Conservation (phyloP, 2,329 filamentous ascomycete species). For the Decorospora gaudefroyi region DNA sequence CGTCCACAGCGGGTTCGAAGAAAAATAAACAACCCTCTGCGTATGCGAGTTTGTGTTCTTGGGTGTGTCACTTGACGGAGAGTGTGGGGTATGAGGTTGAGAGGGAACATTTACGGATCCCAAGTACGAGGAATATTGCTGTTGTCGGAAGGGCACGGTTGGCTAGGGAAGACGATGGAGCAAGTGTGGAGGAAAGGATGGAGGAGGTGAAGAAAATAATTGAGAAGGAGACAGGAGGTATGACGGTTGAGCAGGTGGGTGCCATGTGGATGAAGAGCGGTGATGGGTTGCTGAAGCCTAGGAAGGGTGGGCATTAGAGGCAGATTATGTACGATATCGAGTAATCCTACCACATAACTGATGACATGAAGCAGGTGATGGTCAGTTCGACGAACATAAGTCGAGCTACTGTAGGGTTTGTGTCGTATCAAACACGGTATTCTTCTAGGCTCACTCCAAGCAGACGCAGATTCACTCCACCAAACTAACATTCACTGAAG, state of each 20-base stretch:
- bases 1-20: constrained; percentile 27
- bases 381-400: too few relatives aligned
- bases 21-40: constrained; percentile 62
- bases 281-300: constrained; percentile 52
- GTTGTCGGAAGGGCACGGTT: too few relatives aligned
- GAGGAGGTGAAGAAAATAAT: constrained; percentile 67
- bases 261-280: constrained; percentile 59
- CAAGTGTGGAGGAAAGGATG: constrained; percentile 61
- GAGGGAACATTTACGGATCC: constrained; percentile 85
- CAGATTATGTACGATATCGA: background rate
- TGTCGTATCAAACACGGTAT: too few relatives aligned
- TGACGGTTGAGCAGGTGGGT: constrained; percentile 52
- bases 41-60: constrained; percentile 82
- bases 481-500: constrained; percentile 29
- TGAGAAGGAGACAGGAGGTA: constrained; percentile 54
- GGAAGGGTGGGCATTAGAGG: constrained; percentile 50
- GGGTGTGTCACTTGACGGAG: constrained; percentile 70
- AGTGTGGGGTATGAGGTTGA: constrained; percentile 78
- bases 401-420: too few relatives aligned
- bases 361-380: too few relatives aligned
- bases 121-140: constrained; percentile 85
- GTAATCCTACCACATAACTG: background rate
- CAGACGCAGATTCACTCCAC: background rate
- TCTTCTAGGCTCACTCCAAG: too few relatives aligned
- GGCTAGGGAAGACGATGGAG: constrained; percentile 62